Conservation (phyloP, 78 protist species). For the Tieghemostelium lacteum region DNA sequence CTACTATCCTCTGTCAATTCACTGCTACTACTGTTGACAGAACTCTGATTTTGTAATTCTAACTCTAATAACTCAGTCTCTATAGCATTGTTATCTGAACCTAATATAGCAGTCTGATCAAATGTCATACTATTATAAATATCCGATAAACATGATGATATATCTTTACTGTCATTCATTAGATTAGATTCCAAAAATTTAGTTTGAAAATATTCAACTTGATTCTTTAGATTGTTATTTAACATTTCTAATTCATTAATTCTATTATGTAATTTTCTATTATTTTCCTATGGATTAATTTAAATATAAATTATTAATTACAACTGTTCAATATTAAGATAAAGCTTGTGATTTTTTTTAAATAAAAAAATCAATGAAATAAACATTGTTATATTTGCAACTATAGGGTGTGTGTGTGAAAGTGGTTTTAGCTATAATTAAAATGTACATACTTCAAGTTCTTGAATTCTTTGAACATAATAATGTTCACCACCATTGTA, state of each 20-base stretch:
- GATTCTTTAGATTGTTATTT: constrained; percentile 30
- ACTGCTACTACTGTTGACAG: neutral
- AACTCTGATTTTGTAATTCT: neutral
- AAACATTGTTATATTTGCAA: too few species aligned
- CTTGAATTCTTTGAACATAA: too few species aligned
- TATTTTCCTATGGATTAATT: constrained; percentile 1
- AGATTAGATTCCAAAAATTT: constrained; percentile 58
- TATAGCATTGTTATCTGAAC: too few species aligned
- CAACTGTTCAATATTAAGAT: neutral
- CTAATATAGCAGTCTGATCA: neutral
- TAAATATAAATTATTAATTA: neutral
- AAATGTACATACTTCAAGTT: too few species aligned
- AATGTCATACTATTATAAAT: neutral
- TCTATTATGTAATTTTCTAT: constrained; percentile 29
- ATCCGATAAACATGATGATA: constrained; percentile 56
- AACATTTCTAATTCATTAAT: constrained; percentile 30
- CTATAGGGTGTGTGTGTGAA: constrained; percentile 1
- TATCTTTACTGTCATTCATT: constrained; percentile 29
- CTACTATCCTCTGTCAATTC: neutral
- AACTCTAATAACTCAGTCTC: neutral
- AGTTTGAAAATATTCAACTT: constrained; percentile 63
- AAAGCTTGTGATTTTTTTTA: neutral
- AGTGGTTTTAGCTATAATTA: too few species aligned
- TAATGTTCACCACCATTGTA: too few species aligned
- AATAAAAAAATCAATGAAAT: too few species aligned